Conservation (phyloP, 2,329 filamentous ascomycete genomes). For the Emergomyces orientalis region DNA sequence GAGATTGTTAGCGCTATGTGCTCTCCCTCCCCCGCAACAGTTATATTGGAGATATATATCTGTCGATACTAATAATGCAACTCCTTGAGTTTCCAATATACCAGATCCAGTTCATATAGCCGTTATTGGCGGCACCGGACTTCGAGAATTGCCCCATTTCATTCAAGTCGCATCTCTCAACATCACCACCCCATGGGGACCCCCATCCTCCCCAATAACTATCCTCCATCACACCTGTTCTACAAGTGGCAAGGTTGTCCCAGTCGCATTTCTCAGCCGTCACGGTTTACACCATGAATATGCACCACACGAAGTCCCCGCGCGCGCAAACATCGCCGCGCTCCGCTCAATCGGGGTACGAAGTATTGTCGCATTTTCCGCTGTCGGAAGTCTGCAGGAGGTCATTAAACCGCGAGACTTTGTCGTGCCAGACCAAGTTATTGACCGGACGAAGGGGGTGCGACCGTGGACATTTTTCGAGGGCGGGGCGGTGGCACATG, state of each 20-base stretch:
- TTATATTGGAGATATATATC: not conserved
- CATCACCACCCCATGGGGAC: conserved; percentile 78
- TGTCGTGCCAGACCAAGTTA: conserved; percentile 89
- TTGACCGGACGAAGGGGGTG: conserved; percentile 93
- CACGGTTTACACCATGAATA: conserved; percentile 83
- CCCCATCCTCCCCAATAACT: conserved; percentile 64
- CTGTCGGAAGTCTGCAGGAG: conserved; percentile 86
- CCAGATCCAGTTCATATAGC: conserved; percentile 63
- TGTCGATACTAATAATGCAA: not conserved
- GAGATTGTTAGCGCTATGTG: not conserved
- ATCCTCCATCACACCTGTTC: conserved; percentile 80
- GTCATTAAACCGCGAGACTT: conserved; percentile 94
- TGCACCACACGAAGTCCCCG: conserved; percentile 89
- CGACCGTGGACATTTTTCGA: conserved; percentile 90
- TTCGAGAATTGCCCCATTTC: conserved; percentile 79
- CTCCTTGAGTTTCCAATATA: not conserved
- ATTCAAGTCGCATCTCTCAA: conserved; percentile 70
- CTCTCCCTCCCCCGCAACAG: not conserved
- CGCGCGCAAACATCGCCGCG: conserved; percentile 96
- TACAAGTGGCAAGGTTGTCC: conserved; percentile 50
- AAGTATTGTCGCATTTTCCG: conserved; percentile 86
- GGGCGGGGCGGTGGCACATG: conserved; percentile 76
- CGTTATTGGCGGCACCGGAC: conserved; percentile 87
- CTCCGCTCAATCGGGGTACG: conserved; percentile 81
- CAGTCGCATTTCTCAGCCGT: conserved; percentile 83